Base-by-base conservation (phyloP, 768 basidiomycete species). In the Trametopsis cervina region DNA sequence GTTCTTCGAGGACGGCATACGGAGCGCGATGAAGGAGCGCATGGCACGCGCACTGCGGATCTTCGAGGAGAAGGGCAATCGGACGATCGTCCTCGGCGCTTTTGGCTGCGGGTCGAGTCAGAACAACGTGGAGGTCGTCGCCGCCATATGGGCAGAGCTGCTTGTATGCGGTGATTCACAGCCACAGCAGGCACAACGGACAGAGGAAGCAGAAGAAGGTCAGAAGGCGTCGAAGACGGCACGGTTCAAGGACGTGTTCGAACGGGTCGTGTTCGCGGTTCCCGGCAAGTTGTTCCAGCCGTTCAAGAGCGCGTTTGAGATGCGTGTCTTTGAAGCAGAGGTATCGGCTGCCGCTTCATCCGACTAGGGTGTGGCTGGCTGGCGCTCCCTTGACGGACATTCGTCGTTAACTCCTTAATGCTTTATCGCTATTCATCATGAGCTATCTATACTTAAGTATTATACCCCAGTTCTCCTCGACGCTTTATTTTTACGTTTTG, bases 41-140 rank as follows among this genome's bases (percentile, higher is more conserved):
- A 76, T 75, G 74, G 74, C 68, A 1, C 71, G 73, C 23, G 63
- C 59, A 10, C 56, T 75, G 48, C 64, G 66, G n/a, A 61, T 71
- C 27, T 75, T 75, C 50, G 67, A 74, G 56, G 61, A 63, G 20
- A 59, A 61, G 13, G 70, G 72, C 22, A 60, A 72, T 52, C 63
- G 59, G 13, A 59, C 60, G 0, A 54, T 76, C 24, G 61, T 76
- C 9, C 63, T 75, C 2, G 74, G 74, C 44, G 69, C 67, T 13
- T 75, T 75, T 46, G 74, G 73, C 15, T 73, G 71, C 42, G 70
- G 71, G 18, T 67, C 60, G 2, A 67, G 63, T 54, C 59, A 67
- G 55, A 76, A 76, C 53, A 63, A 47, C 9, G 64, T 72, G 26
- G 67, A 67, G 42, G 65, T 63, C 57, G 63, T 76, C 22, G 72